These are phyloP conservation scores for Ramichloridium luteum DNA, from an alignment of 2,329 filamentous ascomycete genomes.

Conservation along the genomic window DNA sequence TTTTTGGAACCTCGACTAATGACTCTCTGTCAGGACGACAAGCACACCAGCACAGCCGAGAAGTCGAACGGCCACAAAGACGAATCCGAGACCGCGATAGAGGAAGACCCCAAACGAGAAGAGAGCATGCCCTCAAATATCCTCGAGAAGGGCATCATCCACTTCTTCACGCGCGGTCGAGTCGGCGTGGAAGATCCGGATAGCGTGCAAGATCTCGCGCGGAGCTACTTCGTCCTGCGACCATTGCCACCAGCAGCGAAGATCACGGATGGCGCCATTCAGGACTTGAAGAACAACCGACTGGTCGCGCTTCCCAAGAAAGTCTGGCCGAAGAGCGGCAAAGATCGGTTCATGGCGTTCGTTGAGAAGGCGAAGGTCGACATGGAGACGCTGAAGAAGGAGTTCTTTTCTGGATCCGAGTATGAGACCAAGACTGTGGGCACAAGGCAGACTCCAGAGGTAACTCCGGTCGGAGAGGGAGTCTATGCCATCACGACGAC, in stretches of 20 bases:
- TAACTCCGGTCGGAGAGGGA: conserved; percentile 68
- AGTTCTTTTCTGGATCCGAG: conserved; percentile 53
- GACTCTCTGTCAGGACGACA: conserved; percentile 2
- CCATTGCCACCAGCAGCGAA: conserved; percentile 60
- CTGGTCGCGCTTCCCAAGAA: conserved; percentile 77
- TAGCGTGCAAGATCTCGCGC: conserved; percentile 58
- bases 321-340: conserved; percentile 54
- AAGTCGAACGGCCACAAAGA: conserved; percentile 4
- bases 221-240: conserved; percentile 67
- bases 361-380: conserved; percentile 61
- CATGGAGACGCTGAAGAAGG: conserved; percentile 58
- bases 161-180: conserved; percentile 76
- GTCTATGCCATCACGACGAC: conserved; percentile 71
- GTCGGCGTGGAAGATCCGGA: conserved; percentile 61
- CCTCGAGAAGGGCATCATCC: conserved; percentile 78
- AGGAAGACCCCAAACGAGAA: conserved; percentile 39
- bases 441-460: conserved; percentile 53
- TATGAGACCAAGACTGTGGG: conserved; percentile 69
- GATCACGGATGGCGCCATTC: conserved; percentile 45
- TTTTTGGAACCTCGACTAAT: not conserved
- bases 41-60: conserved; percentile 4
- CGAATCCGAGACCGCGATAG: conserved; percentile 29
- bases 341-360: conserved; percentile 67
- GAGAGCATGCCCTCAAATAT: conserved; percentile 47
- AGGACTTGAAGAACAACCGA: conserved; percentile 50